A percentile compares a stretch with the other conserved stretches of the same genome.
phyloP scores from a whole-genome alignment of 108 stramenopile species.

The Fistulifera pelliculosa region DNA sequence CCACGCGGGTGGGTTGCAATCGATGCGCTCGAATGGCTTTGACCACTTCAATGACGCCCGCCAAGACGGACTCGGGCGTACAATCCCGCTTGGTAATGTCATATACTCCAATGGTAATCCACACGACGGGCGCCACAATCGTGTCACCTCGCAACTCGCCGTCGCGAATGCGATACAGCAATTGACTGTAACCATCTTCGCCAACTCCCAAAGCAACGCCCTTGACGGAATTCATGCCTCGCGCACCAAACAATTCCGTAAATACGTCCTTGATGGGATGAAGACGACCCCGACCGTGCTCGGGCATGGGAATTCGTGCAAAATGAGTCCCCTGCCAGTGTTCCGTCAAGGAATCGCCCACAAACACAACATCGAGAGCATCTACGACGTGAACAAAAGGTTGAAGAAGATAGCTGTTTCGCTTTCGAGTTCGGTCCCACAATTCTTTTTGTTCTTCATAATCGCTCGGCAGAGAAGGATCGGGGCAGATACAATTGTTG shows the following conservation, averaged over 20 bases:
- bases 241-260: background rate
- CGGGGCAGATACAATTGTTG: too few relatives aligned
- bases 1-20: background rate
- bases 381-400: background rate
- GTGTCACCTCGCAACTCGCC: conserved; percentile 32
- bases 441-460: too few relatives aligned
- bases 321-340: conserved; percentile 11
- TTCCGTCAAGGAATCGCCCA: conserved; percentile 27
- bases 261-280: conserved; percentile 1
- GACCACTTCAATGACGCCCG: background rate
- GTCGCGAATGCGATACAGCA: conserved; percentile 30
- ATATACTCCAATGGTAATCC: conserved; percentile 39
- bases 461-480: too few relatives aligned
- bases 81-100: conserved; percentile 17
- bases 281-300: background rate
- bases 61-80: background rate
- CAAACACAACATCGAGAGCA: conserved; percentile 11
- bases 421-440: too few relatives aligned
- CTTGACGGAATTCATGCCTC: conserved; percentile 2
- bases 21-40: background rate
- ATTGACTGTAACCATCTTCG: conserved; percentile 12
- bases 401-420: too few relatives aligned
- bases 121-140: conserved; percentile 32
- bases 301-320: background rate
- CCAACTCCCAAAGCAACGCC: conserved; percentile 13